A percentile compares a stretch with the other conserved stretches of the same genome.
Evolutionary conservation across 1,284 basidiomycete genomes (phyloP).

Genomic region (Leccinum fuscescens): DNA sequence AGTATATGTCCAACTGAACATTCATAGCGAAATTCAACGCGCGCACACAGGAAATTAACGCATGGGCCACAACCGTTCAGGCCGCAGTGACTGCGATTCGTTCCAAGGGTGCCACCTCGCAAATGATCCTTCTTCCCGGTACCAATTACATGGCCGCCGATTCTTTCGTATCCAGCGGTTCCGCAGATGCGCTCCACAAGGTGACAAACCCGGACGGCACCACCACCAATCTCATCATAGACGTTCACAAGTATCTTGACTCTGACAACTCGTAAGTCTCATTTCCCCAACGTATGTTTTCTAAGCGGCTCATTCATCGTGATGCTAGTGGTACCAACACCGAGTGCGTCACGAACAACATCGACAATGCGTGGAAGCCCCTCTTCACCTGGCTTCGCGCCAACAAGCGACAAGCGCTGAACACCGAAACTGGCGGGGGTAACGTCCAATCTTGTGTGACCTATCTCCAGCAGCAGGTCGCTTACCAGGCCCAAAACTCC

Average conservation of each 20-base stretch:
- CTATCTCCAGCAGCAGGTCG: slow-evolving; percentile 48
- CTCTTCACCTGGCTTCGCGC: slow-evolving; percentile 50
- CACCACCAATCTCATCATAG: slow-evolving; percentile 51
- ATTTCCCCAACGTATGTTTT: slow-evolving; percentile 11
- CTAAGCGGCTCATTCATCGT: background rate
- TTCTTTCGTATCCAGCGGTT: slow-evolving; percentile 55
- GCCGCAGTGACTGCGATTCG: slow-evolving; percentile 57
- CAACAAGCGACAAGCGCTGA: slow-evolving; percentile 58
- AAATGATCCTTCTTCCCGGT: slow-evolving; percentile 54
- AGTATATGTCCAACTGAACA: background rate
- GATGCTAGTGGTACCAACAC: slow-evolving; percentile 22
- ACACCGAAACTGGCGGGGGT: slow-evolving; percentile 64
- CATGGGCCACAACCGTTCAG: slow-evolving; percentile 41
- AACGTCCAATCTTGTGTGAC: slow-evolving; percentile 47
- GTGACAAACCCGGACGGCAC: slow-evolving; percentile 55
- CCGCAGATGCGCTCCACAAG: slow-evolving; percentile 47
- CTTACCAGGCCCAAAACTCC: slow-evolving; percentile 50
- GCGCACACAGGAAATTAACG: slow-evolving; percentile 34
- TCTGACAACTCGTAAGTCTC: slow-evolving; percentile 46
- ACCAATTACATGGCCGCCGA: slow-evolving; percentile 51
- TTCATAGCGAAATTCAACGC: background rate
- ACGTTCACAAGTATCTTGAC: slow-evolving; percentile 68
- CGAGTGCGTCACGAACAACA: slow-evolving; percentile 53
- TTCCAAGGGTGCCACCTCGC: slow-evolving; percentile 42
- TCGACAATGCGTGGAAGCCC: slow-evolving; percentile 46